Conservation (phyloP, 2,329 filamentous ascomycete genomes). For the Pseudogymnoascus sp. region DNA sequence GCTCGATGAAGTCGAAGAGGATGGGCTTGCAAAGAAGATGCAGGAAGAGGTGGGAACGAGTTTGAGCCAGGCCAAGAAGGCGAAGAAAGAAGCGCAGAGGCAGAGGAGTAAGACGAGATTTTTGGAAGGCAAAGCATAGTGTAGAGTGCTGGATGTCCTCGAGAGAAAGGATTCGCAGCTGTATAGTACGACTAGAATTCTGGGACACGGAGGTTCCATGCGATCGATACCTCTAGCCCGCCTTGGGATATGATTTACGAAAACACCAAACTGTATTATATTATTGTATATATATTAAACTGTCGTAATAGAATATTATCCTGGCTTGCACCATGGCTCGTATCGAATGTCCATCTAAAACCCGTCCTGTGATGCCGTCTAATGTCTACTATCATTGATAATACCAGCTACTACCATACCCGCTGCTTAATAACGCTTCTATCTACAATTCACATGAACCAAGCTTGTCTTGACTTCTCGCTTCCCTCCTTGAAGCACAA, state of each 20-base stretch:
- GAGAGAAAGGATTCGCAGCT: neutral
- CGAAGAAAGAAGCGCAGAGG: constrained; percentile 49
- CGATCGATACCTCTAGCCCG: neutral
- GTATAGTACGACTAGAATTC: constrained; percentile 1
- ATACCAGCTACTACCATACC: neutral
- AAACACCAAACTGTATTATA: constrained; percentile 4
- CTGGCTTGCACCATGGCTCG: neutral
- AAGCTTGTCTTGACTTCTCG: constrained; percentile 24
- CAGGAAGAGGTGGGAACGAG: constrained; percentile 45
- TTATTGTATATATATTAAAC: neutral
- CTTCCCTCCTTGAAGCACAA: constrained; percentile 58
- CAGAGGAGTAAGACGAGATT: constrained; percentile 27
- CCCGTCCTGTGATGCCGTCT: neutral
- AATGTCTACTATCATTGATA: neutral
- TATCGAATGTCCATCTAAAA: neutral
- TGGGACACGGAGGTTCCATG: neutral
- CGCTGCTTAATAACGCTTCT: neutral
- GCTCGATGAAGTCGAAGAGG: constrained; percentile 64
- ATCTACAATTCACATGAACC: constrained; percentile 24
- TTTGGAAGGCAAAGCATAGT: neutral
- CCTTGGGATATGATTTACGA: neutral
- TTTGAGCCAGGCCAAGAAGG: constrained; percentile 60
- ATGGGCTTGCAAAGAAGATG: constrained; percentile 45
- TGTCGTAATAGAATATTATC: neutral
- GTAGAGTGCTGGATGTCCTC: neutral